Evolutionary conservation across 1,284 basidiomycete genomes (phyloP).

Genomic region (Microbotryum intermedium): DNA sequence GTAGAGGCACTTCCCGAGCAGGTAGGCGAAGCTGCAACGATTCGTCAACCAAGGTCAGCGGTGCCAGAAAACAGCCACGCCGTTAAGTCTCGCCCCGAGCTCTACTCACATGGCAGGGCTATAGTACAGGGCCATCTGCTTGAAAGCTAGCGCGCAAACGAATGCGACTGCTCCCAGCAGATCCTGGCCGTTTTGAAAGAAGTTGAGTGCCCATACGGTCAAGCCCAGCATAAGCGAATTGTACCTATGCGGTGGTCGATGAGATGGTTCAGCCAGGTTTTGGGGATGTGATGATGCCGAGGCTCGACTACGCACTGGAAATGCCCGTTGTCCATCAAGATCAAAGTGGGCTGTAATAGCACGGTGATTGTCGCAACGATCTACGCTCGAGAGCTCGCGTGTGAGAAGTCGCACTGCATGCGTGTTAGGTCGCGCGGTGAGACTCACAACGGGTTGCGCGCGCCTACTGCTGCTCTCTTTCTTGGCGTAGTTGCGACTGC

Average conservation of each 20-base stretch:
- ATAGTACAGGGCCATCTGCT: constrained; percentile 93
- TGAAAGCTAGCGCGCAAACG: constrained; percentile 75
- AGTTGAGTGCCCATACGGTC: constrained; percentile 59
- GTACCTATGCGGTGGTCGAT: constrained; percentile 40
- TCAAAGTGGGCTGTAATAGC: constrained; percentile 69
- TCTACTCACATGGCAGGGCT: constrained; percentile 59
- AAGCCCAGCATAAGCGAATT: constrained; percentile 83
- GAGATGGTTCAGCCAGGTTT: not conserved
- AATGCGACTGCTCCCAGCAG: constrained; percentile 70
- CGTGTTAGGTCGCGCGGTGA: no score
- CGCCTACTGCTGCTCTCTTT: constrained; percentile 5
- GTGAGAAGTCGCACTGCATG: not conserved
- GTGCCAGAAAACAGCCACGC: not conserved
- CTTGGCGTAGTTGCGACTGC: constrained; percentile 53
- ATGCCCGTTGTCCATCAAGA: constrained; percentile 82
- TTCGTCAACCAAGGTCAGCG: constrained; percentile 33
- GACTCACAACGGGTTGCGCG: constrained; percentile 10
- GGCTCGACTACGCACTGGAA: constrained; percentile 58
- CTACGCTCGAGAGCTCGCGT: constrained; percentile 40
- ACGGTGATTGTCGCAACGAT: constrained; percentile 62
- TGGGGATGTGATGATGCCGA: not conserved
- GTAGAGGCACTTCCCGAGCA: constrained; percentile 70
- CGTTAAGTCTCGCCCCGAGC: no score
- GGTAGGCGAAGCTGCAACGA: constrained; percentile 50
- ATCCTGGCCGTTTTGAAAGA: constrained; percentile 61